These are phyloP conservation scores for Arabis hirsuta DNA, from an alignment of 345 rosid species.

Conservation along the genomic window DNA sequence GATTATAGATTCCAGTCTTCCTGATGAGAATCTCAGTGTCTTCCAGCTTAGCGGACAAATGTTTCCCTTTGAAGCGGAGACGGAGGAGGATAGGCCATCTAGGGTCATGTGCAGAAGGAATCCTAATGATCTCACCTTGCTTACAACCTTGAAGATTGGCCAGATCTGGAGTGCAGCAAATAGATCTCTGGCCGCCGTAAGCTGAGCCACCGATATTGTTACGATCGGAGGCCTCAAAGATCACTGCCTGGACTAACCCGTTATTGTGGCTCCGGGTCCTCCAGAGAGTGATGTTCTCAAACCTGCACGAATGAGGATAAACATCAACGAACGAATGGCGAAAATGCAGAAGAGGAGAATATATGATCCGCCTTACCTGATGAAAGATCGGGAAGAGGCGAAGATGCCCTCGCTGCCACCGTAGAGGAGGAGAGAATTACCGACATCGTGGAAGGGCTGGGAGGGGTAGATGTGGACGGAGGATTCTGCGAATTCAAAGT, in stretches of 20 bases:
- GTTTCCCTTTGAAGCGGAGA: slow-evolving; percentile 60
- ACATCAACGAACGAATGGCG: neutral
- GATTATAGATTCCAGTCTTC: slow-evolving; percentile 90
- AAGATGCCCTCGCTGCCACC: slow-evolving; percentile 97
- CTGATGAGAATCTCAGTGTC: slow-evolving; percentile 54
- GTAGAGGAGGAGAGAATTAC: slow-evolving; percentile 82
- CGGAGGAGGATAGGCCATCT: slow-evolving; percentile 82
- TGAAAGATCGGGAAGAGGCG: slow-evolving; percentile 56
- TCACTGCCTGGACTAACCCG: slow-evolving; percentile 77
- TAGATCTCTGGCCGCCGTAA: slow-evolving; percentile 96
- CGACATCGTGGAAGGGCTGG: slow-evolving; percentile 74
- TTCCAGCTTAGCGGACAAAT: slow-evolving; percentile 51
- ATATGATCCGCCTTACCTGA: slow-evolving; percentile 49
- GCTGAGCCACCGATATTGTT: slow-evolving; percentile 98
- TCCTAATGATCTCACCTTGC: slow-evolving; percentile 89
- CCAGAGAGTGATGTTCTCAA: slow-evolving; percentile 78
- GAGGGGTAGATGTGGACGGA: slow-evolving; percentile 75
- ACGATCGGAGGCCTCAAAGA: slow-evolving; percentile 94
- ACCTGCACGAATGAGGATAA: slow-evolving; percentile 46
- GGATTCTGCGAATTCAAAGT: slow-evolving; percentile 41
- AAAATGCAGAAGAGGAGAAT: slow-evolving; percentile 18
- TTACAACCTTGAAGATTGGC: slow-evolving; percentile 95
- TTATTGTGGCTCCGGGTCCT: slow-evolving; percentile 63
- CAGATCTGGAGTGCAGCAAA: slow-evolving; percentile 96
- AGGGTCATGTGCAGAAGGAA: slow-evolving; percentile 70